Percentiles rank a stretch among this genome's conserved stretches.
These are phyloP conservation scores for Mucor sp. DNA, from an alignment of 371 early-diverging fungal species.

Conservation along the genomic window DNA sequence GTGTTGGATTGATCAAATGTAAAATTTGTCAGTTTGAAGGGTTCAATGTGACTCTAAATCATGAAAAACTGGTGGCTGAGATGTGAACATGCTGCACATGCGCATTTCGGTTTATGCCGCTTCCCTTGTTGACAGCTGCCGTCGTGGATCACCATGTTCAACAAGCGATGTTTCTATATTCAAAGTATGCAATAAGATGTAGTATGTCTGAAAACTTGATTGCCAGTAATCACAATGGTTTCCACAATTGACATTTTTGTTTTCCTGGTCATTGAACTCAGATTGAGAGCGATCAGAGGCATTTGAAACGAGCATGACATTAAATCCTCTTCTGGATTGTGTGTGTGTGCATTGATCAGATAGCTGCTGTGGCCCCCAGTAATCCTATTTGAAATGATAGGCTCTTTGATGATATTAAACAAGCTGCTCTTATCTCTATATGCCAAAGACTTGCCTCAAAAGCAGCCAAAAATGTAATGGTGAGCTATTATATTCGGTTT, in stretches of 20 bases:
- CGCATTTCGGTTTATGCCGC: not conserved
- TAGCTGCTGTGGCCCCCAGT: no score
- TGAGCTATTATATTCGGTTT: no score
- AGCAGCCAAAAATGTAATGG: no score
- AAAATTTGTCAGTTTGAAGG: not conserved
- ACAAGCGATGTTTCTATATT: not conserved
- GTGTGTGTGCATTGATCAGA: not conserved
- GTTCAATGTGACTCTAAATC: slow-evolving; percentile 3
- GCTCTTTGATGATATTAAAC: no score
- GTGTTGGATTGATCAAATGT: not conserved
- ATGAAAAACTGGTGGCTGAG: not conserved
- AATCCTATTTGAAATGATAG: no score
- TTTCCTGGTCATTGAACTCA: not conserved
- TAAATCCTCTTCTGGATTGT: no score
- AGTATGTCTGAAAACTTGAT: not conserved
- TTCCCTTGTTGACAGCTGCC: not conserved
- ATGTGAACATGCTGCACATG: not conserved
- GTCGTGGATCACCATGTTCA: not conserved
- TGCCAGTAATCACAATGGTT: not conserved
- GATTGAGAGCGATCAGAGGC: no score
- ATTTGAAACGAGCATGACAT: no score
- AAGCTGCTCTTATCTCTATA: no score
- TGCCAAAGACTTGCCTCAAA: no score
- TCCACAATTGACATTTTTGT: not conserved
- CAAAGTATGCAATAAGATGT: not conserved